phyloP scores from a whole-genome alignment of 1,139 yeast genomes.

The Kodamaea plutei region DNA sequence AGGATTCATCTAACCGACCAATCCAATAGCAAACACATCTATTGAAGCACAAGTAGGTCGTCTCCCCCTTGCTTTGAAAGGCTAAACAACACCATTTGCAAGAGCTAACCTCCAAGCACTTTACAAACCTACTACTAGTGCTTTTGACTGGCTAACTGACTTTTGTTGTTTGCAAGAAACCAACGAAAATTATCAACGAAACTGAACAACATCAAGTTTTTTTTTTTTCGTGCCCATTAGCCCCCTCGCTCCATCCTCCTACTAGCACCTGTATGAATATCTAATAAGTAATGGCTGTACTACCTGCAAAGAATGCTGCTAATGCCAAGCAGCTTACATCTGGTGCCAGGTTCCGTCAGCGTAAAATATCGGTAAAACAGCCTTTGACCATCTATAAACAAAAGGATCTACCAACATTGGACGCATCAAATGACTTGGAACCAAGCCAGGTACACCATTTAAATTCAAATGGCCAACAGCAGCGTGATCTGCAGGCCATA shows the following conservation, averaged over 20 bases:
- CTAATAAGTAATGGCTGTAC: conserved; percentile 13
- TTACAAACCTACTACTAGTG: neutral
- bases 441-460: conserved; percentile 45
- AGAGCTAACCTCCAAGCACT: no score
- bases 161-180: no score
- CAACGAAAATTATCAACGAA: no score
- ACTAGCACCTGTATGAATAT: neutral
- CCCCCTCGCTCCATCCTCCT: neutral
- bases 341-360: conserved; percentile 79
- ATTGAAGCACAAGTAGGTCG: no score
- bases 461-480: conserved; percentile 50
- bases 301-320: conserved; percentile 22
- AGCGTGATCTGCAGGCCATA: conserved; percentile 81
- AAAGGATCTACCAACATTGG: conserved; percentile 75
- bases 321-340: conserved; percentile 35
- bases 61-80: no score
- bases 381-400: conserved; percentile 77
- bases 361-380: conserved; percentile 88
- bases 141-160: no score
- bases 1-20: no score
- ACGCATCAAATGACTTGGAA: conserved; percentile 42
- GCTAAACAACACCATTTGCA: no score
- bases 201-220: neutral
- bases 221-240: neutral
- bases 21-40: no score